Percentiles rank a stretch among this genome's conserved stretches.
These are phyloP conservation scores for Cryphonectria carpinicola DNA, from an alignment of 2,329 filamentous ascomycete genomes.

Conservation along the genomic window DNA sequence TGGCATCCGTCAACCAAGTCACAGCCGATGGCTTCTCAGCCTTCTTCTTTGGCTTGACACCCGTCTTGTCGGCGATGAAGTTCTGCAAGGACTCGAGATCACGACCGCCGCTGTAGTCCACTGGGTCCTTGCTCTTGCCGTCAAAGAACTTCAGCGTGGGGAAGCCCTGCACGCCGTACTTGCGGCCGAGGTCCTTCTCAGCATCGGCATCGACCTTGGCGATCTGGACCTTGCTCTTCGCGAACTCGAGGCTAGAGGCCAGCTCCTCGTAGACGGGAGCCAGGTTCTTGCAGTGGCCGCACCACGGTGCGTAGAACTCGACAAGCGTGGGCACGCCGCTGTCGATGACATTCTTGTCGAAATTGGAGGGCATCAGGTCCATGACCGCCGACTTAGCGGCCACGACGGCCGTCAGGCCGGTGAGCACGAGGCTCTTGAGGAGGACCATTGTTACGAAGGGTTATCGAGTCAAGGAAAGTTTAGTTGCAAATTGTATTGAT, in stretches of 20 bases:
- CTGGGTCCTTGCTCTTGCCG: constrained; percentile 84
- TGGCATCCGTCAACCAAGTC: constrained; percentile 76
- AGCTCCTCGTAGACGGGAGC: constrained; percentile 95
- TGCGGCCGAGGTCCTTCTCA: constrained; percentile 81
- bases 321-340: constrained; percentile 95
- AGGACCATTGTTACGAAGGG: constrained; percentile 50
- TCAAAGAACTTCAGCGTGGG: constrained; percentile 98
- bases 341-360: constrained; percentile 85
- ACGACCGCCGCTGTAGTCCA: constrained; percentile 84
- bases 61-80: constrained; percentile 87
- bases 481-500: constrained; percentile 9
- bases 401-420: constrained; percentile 57
- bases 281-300: constrained; percentile 97
- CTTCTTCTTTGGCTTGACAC: constrained; percentile 78
- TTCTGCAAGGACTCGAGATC: constrained; percentile 82
- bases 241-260: constrained; percentile 71
- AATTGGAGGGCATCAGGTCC: constrained; percentile 88
- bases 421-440: constrained; percentile 63
- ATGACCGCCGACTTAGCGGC: constrained; percentile 81
- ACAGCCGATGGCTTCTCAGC: constrained; percentile 74
- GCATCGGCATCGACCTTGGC: constrained; percentile 96
- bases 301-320: constrained; percentile 99
- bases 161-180: constrained; percentile 90
- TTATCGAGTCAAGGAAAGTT: background rate
- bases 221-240: constrained; percentile 76